A percentile compares a stretch with the other conserved stretches of the same genome.
Conservation (phyloP, 2,329 filamentous ascomycete genomes). For the Nemania sp. region DNA sequence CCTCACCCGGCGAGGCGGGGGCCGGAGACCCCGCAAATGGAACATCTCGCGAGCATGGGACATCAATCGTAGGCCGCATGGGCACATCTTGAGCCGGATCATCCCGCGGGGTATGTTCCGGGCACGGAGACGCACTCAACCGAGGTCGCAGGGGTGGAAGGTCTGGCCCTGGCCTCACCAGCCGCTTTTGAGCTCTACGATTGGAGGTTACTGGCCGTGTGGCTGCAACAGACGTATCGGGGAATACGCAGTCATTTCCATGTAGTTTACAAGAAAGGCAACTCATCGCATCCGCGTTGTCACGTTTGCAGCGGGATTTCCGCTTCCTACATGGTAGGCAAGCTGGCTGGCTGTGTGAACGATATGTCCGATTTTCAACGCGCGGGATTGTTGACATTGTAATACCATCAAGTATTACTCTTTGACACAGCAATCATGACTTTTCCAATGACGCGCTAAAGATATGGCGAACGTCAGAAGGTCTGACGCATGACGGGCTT, state of each 20-base stretch:
- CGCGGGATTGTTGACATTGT: no score
- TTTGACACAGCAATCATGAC: no score
- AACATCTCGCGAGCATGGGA: neutral
- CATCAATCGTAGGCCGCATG: neutral
- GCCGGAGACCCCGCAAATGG: neutral
- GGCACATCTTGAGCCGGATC: neutral
- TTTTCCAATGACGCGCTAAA: no score
- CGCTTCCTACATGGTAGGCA: neutral
- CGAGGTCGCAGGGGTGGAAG: neutral
- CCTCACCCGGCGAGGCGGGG: neutral
- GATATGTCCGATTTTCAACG: no score
- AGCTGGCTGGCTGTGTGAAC: neutral
- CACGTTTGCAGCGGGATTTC: slow-evolving; percentile 3
- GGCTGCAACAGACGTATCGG: neutral
- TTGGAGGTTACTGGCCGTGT: no score
- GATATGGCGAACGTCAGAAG: no score
- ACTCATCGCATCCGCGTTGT: neutral
- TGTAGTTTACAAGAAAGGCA: neutral
- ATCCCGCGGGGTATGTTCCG: neutral
- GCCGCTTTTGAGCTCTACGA: neutral
- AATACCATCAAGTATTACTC: no score
- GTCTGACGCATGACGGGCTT: no score
- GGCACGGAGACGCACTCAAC: neutral
- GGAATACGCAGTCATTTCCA: neutral
- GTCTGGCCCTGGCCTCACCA: neutral